Base-by-base conservation (phyloP, 2,329 filamentous ascomycete genomes). In the Venturiaceae sp. region DNA sequence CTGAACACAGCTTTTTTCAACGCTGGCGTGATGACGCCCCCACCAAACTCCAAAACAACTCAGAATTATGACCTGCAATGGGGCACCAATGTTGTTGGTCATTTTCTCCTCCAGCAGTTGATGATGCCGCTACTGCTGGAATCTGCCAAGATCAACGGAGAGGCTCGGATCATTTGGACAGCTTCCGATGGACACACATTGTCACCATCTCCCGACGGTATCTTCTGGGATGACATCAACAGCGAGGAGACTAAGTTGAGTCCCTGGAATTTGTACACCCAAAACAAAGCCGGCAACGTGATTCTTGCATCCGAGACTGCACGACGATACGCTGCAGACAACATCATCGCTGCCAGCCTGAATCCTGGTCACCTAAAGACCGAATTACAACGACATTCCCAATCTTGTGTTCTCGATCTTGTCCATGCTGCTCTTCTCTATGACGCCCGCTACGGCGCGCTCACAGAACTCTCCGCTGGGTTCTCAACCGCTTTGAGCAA, bases 51-150 rank as follows among this genome's bases (percentile, higher is more conserved):
- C n/a, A n/a, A n/a, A n/a, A n/a, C n/a, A n/a, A n/a, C n/a, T n/a
- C n/a, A n/a, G n/a, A n/a, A n/a, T n/a, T 58, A 55, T 36, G 60
- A 61, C 30, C 13, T 30, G 7, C 60, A 61, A 23, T 47, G 60
- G 19, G 60, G 60, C 33, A 58, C 53, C 7, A 61, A 61, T 32
- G 54, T 58, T 37, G 21, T 61, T 19, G 60, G 59, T 11, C 60
- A 60, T 28, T 44, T 44, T 28, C 57, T 61, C 11, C 36, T 61
- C 50, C 58, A 37, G 13, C 5, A 30, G 26, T 33, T 58, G 5
- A 11, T 61, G 8, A 14, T 61, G 44, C 53, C 58, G 8, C 30
- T 37, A 5, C 50, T 61, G 11, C 50, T 21, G 13, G 11, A 32
- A 19, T 58, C 58, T 5, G 50, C 60, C 23, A 47, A 8, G 13